Base-by-base conservation (phyloP, 2,329 filamentous ascomycete species). In the Calonectria crousiana region DNA sequence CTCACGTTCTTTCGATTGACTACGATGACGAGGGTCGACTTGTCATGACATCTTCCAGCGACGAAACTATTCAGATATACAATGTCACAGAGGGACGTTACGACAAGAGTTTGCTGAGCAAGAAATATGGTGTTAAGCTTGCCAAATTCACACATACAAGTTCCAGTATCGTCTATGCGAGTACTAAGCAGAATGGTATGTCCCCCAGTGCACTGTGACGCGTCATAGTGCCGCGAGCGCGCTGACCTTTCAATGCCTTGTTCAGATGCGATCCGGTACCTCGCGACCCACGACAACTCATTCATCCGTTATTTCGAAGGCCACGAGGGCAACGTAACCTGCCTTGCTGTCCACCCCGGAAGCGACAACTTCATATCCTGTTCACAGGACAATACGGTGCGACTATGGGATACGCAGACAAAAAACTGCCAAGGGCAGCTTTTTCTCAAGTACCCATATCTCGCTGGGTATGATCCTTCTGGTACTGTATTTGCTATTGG, bases 231-330 rank as follows among this genome's bases (percentile, higher is more conserved):
- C n/a, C 20, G 36, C 20, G 38, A 41, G 26, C 18, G 56, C 23
- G 16, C 47, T 58, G 23, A 58, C 36, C 13, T 52, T 28, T 20
- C 26, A 18, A n/a, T 60, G 34, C 52, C 9, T 26, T 41, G 28
- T 10, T 32, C 72, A 93, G 94, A 96, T 87, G 95, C 92, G 81
- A 97, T 94, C 78, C 93, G 92, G 83, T 98, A 94, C 86, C 93
- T 95, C 75, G 97, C 92, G 71, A 98, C 93, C 16, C 97, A 99
- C 85, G 97, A 98, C 84, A 98, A 98, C 86, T 94, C 93, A 73
- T 99, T 98, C 84, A 94, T 98, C 75, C 94, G 97, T 76, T 99
- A 99, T 86, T 99, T 98, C 83, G 93, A 95, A 75, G 97, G 96
- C 65, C 97, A 99, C 84, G 94, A 94, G 52, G 93, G 91, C 73